Evolutionary conservation across 176 grass and related monocot genomes (phyloP).

Genomic region (Oryza meridionalis): DNA sequence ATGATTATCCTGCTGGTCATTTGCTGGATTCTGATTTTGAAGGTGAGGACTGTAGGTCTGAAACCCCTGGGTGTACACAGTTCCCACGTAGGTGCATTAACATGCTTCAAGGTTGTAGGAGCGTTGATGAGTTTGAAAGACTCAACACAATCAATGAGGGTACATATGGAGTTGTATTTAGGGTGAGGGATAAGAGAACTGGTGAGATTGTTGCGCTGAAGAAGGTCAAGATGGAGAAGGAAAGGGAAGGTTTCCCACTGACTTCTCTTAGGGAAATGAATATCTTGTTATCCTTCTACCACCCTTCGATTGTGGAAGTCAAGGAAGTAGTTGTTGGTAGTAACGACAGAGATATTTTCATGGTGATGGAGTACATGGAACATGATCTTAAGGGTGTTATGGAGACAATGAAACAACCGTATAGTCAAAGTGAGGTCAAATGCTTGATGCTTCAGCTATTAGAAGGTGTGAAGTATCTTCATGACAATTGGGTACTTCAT

Average conservation of each 20-base stretch:
- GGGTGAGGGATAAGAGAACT: slow-evolving; percentile 86
- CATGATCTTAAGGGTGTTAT: slow-evolving; percentile 93
- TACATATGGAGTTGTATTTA: slow-evolving; percentile 93
- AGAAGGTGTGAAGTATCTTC: slow-evolving; percentile 90
- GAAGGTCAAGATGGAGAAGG: slow-evolving; percentile 96
- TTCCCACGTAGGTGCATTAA: slow-evolving; percentile 65
- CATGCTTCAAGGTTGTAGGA: slow-evolving; percentile 93
- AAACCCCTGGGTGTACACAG: slow-evolving; percentile 45
- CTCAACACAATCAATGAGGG: slow-evolving; percentile 94
- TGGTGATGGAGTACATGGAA: slow-evolving; percentile 99
- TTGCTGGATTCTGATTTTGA: slow-evolving; percentile 33
- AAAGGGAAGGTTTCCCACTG: slow-evolving; percentile 81
- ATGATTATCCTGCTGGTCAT: slow-evolving; percentile 37
- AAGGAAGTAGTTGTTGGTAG: slow-evolving; percentile 91
- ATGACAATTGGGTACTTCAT: slow-evolving; percentile 96
- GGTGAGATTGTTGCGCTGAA: slow-evolving; percentile 94
- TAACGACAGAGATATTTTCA: slow-evolving; percentile 68
- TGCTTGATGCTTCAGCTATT: slow-evolving; percentile 97
- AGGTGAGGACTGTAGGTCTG: slow-evolving; percentile 38
- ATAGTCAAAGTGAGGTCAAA: slow-evolving; percentile 90
- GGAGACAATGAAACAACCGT: slow-evolving; percentile 93
- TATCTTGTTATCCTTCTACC: slow-evolving; percentile 85
- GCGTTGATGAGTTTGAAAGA: slow-evolving; percentile 88
- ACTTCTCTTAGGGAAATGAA: slow-evolving; percentile 96
- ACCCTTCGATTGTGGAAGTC: slow-evolving; percentile 92